Percentiles rank a stretch among this genome's conserved stretches.
Evolutionary conservation across 2,329 filamentous ascomycete species (phyloP).

Genomic region (Tolypocladium cylindrosporum): DNA sequence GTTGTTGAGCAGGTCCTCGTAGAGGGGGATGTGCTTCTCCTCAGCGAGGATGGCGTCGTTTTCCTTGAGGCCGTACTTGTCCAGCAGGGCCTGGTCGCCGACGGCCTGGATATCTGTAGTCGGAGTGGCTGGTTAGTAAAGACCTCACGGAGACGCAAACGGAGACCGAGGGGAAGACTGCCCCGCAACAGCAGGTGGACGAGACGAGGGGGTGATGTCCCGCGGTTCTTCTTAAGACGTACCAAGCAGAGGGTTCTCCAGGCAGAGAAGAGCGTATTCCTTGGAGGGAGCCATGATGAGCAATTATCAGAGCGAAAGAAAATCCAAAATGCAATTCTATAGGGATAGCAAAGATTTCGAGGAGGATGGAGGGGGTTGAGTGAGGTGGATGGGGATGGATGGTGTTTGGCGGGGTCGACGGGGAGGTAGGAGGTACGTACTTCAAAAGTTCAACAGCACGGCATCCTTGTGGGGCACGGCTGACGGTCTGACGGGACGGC

Average conservation of each 20-base stretch:
- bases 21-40: slow-evolving; percentile 79
- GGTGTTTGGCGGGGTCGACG: neutral
- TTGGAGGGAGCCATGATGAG: slow-evolving; percentile 60
- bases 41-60: slow-evolving; percentile 97
- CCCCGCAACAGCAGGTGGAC: no score
- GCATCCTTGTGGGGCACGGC: neutral
- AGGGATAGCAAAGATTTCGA: neutral
- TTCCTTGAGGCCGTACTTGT: slow-evolving; percentile 88
- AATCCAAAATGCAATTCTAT: neutral
- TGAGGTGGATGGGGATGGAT: neutral
- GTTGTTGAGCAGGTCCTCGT: slow-evolving; percentile 88
- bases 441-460: neutral
- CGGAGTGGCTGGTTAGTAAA: slow-evolving; percentile 1
- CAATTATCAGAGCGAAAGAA: neutral
- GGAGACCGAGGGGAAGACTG: neutral
- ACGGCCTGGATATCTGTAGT: slow-evolving; percentile 74
- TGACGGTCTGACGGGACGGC: neutral
- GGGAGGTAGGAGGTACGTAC: neutral
- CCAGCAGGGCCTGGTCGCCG: slow-evolving; percentile 73
- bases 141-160: neutral
- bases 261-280: slow-evolving; percentile 80
- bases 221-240: slow-evolving; percentile 19
- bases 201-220: slow-evolving; percentile 1
- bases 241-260: slow-evolving; percentile 98
- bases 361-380: neutral